Percentiles rank a stretch among this genome's conserved stretches.
Conservation (phyloP, 2,329 filamentous ascomycete genomes). For the Fonsecaea erecta region DNA sequence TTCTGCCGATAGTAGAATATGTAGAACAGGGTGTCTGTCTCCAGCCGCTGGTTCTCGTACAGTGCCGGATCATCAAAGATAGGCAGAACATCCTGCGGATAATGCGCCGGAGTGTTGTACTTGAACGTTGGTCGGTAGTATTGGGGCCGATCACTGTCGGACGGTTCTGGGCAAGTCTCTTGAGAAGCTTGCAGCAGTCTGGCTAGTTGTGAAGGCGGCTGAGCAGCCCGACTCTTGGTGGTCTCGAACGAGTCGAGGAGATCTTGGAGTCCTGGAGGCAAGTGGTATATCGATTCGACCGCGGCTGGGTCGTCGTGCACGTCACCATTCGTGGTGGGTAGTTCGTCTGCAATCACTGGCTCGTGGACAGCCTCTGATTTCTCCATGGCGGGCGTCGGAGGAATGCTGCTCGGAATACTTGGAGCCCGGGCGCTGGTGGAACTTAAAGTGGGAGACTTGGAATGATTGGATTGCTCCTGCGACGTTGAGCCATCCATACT, state of each 20-base stretch:
- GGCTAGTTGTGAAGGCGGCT: constrained; percentile 68
- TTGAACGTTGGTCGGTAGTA: constrained; percentile 83
- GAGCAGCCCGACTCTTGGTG: constrained; percentile 70
- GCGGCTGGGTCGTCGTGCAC: constrained; percentile 53
- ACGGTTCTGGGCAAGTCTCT: constrained; percentile 71
- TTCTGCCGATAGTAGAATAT: constrained; percentile 99
- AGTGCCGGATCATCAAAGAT: constrained; percentile 90
- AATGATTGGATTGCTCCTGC: constrained; percentile 43
- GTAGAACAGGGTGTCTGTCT: constrained; percentile 96
- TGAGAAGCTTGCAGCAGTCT: constrained; percentile 78
- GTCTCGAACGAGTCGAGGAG: constrained; percentile 88
- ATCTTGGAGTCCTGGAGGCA: constrained; percentile 86
- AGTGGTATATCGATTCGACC: constrained; percentile 88
- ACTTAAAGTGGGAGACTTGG: constrained; percentile 59
- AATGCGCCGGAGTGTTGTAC: constrained; percentile 78
- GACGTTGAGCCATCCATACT: constrained; percentile 48
- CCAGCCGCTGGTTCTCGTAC: constrained; percentile 76
- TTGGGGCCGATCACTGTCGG: constrained; percentile 80
- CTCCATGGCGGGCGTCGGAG: constrained; percentile 54
- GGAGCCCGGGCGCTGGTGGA: constrained; percentile 51
- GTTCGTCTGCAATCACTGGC: constrained; percentile 46
- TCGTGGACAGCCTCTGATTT: constrained; percentile 48
- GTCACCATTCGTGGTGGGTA: constrained; percentile 57
- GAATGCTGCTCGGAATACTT: constrained; percentile 47
- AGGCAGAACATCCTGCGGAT: constrained; percentile 87